phyloP scores from a whole-genome alignment of 2,329 filamentous ascomycete genomes.

The Talaromyces sp. region DNA sequence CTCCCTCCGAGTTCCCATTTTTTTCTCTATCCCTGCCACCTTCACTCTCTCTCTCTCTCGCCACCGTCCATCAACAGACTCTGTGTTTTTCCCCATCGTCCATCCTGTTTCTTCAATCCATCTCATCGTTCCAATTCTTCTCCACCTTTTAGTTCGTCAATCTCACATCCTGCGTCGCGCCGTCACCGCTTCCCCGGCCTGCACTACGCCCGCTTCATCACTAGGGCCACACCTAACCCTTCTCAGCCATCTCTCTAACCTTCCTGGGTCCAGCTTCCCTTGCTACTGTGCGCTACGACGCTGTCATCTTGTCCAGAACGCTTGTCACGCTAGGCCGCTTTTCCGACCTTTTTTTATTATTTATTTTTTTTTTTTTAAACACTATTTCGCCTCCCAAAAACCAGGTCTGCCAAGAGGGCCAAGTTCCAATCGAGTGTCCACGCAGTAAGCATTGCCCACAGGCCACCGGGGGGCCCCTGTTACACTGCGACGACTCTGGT shows the following conservation, averaged over 20 bases:
- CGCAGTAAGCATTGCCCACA: neutral
- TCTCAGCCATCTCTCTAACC: constrained; percentile 14
- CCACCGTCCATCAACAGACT: neutral
- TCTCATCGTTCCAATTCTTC: neutral
- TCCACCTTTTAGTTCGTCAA: constrained; percentile 5
- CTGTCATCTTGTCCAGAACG: constrained; percentile 10
- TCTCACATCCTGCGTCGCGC: constrained; percentile 12
- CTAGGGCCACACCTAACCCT: constrained; percentile 24
- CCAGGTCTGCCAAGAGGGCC: neutral
- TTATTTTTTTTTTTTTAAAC: too few relatives aligned
- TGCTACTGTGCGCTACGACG: constrained; percentile 10
- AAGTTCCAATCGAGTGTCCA: neutral
- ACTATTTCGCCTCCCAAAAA: neutral
- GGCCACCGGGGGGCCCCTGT: neutral
- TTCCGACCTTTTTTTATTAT: neutral
- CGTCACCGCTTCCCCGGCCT: constrained; percentile 27
- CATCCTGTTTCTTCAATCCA: neutral
- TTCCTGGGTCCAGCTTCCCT: constrained; percentile 6
- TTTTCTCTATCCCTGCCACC: neutral
- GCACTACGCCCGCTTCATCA: constrained; percentile 28
- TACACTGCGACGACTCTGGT: neutral
- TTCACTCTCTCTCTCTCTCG: neutral
- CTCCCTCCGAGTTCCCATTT: neutral
- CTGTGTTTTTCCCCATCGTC: neutral
- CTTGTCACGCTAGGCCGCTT: constrained; percentile 1